Evolutionary conservation across 2,329 filamentous ascomycete genomes (phyloP).

Genomic region (Cladosporium sp.): DNA sequence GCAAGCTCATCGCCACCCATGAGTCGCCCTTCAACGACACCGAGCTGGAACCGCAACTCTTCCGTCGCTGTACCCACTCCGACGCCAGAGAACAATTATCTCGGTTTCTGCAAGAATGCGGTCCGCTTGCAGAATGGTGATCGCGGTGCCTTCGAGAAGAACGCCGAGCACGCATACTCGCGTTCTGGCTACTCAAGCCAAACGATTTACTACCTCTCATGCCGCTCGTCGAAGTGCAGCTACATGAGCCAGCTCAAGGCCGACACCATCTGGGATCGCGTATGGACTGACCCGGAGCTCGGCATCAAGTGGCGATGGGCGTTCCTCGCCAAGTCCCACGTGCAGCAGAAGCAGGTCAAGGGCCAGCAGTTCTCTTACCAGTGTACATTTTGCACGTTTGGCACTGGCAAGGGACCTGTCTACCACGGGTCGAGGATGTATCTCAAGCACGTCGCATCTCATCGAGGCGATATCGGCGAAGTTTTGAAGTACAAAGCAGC

Average conservation of each 20-base stretch:
- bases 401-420: slow-evolving; percentile 39
- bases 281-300: slow-evolving; percentile 23
- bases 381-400: slow-evolving; percentile 52
- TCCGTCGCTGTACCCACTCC: slow-evolving; percentile 32
- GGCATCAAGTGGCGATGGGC: slow-evolving; percentile 50
- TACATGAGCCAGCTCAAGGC: slow-evolving; percentile 43
- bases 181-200: slow-evolving; percentile 24
- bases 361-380: slow-evolving; percentile 41
- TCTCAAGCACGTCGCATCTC: slow-evolving; percentile 47
- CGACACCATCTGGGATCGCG: slow-evolving; percentile 34
- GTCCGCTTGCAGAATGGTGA: slow-evolving; percentile 44
- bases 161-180: slow-evolving; percentile 28
- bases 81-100: slow-evolving; percentile 37
- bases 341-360: slow-evolving; percentile 38
- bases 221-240: slow-evolving; percentile 46
- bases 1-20: background rate
- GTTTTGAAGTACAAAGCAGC: slow-evolving; percentile 46
- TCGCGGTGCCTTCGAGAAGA: slow-evolving; percentile 35
- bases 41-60: slow-evolving; percentile 12
- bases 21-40: background rate
- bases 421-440: slow-evolving; percentile 47
- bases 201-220: slow-evolving; percentile 39
- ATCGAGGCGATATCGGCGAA: slow-evolving; percentile 40
- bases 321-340: slow-evolving; percentile 52
- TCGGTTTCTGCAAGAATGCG: slow-evolving; percentile 51